Conservation (phyloP, 2,329 filamentous ascomycete species). For the Cercospora sp. region DNA sequence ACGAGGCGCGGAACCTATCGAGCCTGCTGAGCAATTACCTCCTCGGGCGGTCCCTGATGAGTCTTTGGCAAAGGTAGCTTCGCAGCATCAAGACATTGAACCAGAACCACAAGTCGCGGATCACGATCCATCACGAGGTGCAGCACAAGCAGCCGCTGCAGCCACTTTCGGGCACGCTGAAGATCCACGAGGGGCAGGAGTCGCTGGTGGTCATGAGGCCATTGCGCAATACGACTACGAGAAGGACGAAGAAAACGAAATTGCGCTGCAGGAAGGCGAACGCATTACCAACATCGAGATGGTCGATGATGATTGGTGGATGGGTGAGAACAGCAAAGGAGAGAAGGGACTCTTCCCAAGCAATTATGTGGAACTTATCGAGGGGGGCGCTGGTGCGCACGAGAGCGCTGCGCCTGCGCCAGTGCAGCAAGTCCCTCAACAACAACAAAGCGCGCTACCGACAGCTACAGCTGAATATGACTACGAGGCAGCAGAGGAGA, state of each 20-base stretch:
- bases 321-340: slow-evolving; percentile 82
- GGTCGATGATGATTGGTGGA: slow-evolving; percentile 99
- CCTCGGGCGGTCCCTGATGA: slow-evolving; percentile 62
- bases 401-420: slow-evolving; percentile 40
- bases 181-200: slow-evolving; percentile 40
- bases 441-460: slow-evolving; percentile 46
- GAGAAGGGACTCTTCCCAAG: slow-evolving; percentile 91
- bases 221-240: slow-evolving; percentile 93
- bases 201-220: slow-evolving; percentile 65
- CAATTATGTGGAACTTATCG: slow-evolving; percentile 90
- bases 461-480: slow-evolving; percentile 86
- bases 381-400: slow-evolving; percentile 47
- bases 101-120: slow-evolving; percentile 65
- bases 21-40: slow-evolving; percentile 52
- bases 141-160: slow-evolving; percentile 49
- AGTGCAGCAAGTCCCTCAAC: slow-evolving; percentile 30
- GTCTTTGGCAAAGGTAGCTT: slow-evolving; percentile 62
- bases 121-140: slow-evolving; percentile 54
- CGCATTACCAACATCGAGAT: slow-evolving; percentile 89
- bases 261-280: slow-evolving; percentile 86
- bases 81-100: slow-evolving; percentile 63
- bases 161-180: slow-evolving; percentile 47
- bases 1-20: slow-evolving; percentile 57
- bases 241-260: slow-evolving; percentile 95
- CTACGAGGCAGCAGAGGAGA: slow-evolving; percentile 96